Evolutionary conservation across 2,329 filamentous ascomycete species (phyloP), one percentile per base, ranked within the genome.

Genomic region (Fusarium hostae): DNA sequence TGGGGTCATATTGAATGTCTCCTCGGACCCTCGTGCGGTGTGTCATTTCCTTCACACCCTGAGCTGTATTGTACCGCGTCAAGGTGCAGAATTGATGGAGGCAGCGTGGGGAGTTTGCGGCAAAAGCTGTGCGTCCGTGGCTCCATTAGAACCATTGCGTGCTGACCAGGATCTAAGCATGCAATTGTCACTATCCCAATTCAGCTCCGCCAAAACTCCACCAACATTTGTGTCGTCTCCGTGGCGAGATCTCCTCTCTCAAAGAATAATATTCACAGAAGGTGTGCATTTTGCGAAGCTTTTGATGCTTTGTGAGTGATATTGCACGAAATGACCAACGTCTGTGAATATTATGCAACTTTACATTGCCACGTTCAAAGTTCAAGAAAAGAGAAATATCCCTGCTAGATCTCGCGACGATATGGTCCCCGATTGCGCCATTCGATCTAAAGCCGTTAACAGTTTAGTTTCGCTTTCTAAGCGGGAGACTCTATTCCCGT

Each of bases 131-230:
- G 41, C 18, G 28, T 16, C 24, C n/a, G 30, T 45, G 45, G 50
- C 37, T 55, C 63, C 65, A 51, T 68, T 63, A 68, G 57, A 64
- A 41, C 47, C 48, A 65, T 77, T 77, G 75, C 75, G 75, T 77
- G 75, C 75, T 77, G 75, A 71, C 75, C 59, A 71, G 75, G 75
- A 76, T 77, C 41, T 63, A 58, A 77, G 72, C 73, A 77, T 77
- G 75, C 51, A 68, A 77, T 77, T 61, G 65, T 76, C 47, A 24
- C 71, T 63, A 63, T 68, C 26, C 59, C 59, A 58, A 63, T 62
- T 34, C 59, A 63, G 39, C 57, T 65, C 73, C 69, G 68, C 65
- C 50, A 50, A 55, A 59, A 60, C 65, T 54, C 72, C 68, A 75
- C 69, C 37, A 61, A 50, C 40, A 58, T 73, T 75, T 59, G 63